phyloP scores from a whole-genome alignment of 1,139 yeast species.

The Sugiyamaella sp. region DNA sequence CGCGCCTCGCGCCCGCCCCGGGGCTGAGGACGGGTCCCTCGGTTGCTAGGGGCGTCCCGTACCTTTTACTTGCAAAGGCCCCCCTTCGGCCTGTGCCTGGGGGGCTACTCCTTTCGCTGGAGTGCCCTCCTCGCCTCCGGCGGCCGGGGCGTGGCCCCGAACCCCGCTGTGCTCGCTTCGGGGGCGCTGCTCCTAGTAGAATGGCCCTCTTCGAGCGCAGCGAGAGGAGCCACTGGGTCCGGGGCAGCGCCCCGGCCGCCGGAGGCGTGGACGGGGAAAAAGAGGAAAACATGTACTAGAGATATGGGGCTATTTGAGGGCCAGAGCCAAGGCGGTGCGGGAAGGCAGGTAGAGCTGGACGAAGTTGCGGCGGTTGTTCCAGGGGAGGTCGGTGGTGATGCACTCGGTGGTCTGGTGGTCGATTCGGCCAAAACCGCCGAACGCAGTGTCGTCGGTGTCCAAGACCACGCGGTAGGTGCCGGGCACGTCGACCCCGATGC shows the following conservation, averaged over 20 bases:
- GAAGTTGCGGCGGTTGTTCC: constrained; percentile 81
- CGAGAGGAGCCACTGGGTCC: not conserved
- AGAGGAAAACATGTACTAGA: not conserved
- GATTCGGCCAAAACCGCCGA: constrained; percentile 83
- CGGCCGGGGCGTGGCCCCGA: not conserved
- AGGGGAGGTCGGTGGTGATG: constrained; percentile 67
- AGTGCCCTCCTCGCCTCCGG: not conserved
- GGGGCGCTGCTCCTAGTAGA: no score
- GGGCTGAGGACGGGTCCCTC: no score
- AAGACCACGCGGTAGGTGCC: constrained; percentile 78
- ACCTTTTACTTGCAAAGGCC: no score
- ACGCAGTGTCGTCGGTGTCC: constrained; percentile 68
- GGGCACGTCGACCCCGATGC: constrained; percentile 80
- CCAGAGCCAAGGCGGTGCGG: constrained; percentile 78
- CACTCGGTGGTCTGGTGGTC: constrained; percentile 53
- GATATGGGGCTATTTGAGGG: constrained; percentile 37
- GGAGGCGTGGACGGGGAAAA: not conserved
- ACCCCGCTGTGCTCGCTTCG: not conserved
- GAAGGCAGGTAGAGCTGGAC: constrained; percentile 82
- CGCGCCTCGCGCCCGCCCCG: no score
- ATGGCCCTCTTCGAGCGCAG: not conserved
- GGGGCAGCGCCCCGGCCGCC: constrained; percentile 12
- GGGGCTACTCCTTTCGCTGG: no score
- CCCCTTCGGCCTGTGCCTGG: no score
- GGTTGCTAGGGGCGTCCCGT: no score